Base-by-base conservation (phyloP, 768 basidiomycete species). In the Lanmaoa pseudosensibilis region DNA sequence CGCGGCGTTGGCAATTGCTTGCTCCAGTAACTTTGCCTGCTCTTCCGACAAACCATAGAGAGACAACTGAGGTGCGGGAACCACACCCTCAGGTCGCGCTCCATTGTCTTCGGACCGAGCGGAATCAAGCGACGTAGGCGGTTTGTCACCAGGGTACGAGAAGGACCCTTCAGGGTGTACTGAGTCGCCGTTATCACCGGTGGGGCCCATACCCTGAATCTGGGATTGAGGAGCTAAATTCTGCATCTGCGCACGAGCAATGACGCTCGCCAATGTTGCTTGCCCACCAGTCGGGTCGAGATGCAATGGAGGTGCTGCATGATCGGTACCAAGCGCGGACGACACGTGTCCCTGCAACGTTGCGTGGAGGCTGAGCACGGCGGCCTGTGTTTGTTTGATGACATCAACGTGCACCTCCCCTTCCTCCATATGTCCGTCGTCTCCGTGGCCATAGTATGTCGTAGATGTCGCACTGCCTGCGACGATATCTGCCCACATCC, bases 21-120 rank as follows among this genome's bases (percentile, higher is more conserved):
- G 80, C 66, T 90, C 87, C 16, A 91, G 74, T 59, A 87, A 69
- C 56, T 78, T 80, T 5, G 86, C 79, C 69, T 90, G 89, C 59
- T 89, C 87, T 47, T 85, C 85, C 2, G 88, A 88, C 40, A 90
- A 75, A 33, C 87, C 88, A 51, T 87, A 86, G 66, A 85, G 77
- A 4, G 87, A 86, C 48, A 89, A 62, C 2, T 83, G 76, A 23
- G 81, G 59, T n/a, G 63, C 52, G 12, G 66, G 15, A 4, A 48
- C 34, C n/a, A 36, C 36, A 18, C 51, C 53, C 15, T 59, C 55
- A 13, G 52, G 48, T 25, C n/a, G 62, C 21, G 21, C 43, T 40
- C 39, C 61, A 23, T 56, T 34, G 11, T 54, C 60, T 13, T 59
- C 50, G 27, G 60, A 38, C 21, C 52, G 51, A 10, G 37, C 49